These are phyloP conservation scores for Mollisia scopiformis DNA, from an alignment of 2,329 filamentous ascomycete species.

Conservation along the genomic window DNA sequence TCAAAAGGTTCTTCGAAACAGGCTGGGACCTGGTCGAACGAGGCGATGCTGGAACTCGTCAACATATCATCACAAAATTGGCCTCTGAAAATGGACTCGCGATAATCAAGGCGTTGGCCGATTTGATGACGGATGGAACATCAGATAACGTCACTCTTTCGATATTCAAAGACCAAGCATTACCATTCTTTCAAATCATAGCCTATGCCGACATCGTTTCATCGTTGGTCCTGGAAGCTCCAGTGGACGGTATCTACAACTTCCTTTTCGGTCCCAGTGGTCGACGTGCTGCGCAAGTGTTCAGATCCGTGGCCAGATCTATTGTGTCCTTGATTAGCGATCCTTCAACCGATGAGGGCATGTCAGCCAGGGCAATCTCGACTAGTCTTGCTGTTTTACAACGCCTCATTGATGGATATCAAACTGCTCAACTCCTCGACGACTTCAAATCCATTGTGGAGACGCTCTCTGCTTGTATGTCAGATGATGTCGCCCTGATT, in stretches of 20 bases:
- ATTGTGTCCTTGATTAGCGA: slow-evolving; percentile 26
- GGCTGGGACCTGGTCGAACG: slow-evolving; percentile 29
- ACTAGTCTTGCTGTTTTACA: slow-evolving; percentile 31
- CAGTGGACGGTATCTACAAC: slow-evolving; percentile 47
- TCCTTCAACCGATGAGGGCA: slow-evolving; percentile 18
- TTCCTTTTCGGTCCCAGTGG: slow-evolving; percentile 46
- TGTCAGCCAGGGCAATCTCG: slow-evolving; percentile 26
- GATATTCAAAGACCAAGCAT: slow-evolving; percentile 34
- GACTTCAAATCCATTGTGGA: slow-evolving; percentile 32
- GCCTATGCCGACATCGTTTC: slow-evolving; percentile 44
- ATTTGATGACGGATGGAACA: slow-evolving; percentile 22
- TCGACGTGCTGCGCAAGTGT: slow-evolving; percentile 39
- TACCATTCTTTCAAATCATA: slow-evolving; percentile 46
- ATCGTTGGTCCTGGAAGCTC: slow-evolving; percentile 45
- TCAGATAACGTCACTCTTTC: slow-evolving; percentile 18
- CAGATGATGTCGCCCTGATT: slow-evolving; percentile 23
- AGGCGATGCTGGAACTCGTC: slow-evolving; percentile 28
- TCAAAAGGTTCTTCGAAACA: slow-evolving; percentile 27
- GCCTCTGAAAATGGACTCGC: slow-evolving; percentile 26
- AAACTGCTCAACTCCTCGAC: slow-evolving; percentile 37
- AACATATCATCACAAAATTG: slow-evolving; percentile 30
- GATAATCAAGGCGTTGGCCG: slow-evolving; percentile 27
- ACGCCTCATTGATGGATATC: slow-evolving; percentile 41
- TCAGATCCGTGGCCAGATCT: slow-evolving; percentile 34
- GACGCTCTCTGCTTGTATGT: slow-evolving; percentile 28